Evolutionary conservation across 345 rosid genomes (phyloP).

Genomic region (Punica granatum): DNA sequence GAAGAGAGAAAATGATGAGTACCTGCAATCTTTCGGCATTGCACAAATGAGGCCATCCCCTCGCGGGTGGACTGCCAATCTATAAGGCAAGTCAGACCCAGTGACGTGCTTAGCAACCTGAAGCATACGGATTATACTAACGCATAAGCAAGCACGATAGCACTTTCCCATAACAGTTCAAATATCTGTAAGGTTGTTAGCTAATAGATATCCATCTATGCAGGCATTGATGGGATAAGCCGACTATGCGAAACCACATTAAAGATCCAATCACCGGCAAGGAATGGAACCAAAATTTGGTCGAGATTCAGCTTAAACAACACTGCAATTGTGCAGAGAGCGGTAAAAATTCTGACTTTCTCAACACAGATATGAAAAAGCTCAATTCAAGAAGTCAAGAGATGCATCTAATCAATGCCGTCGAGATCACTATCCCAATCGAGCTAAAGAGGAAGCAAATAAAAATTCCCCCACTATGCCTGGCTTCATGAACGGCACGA

Average conservation of each 20-base stretch:
- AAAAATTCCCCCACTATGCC: too few relatives aligned
- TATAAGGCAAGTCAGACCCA: slow-evolving; percentile 73
- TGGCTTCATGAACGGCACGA: neutral
- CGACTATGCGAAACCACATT: neutral
- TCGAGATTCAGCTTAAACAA: neutral
- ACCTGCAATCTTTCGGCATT: slow-evolving; percentile 69
- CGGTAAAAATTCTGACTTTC: neutral
- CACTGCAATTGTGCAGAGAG: neutral
- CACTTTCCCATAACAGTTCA: neutral
- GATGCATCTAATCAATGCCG: too few relatives aligned
- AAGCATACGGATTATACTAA: slow-evolving; percentile 2
- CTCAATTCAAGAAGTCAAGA: too few relatives aligned
- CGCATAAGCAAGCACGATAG: neutral
- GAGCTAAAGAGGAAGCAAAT: neutral
- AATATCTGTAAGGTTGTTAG: neutral
- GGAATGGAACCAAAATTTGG: too few relatives aligned
- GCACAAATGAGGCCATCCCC: slow-evolving; percentile 79
- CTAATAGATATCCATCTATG: neutral
- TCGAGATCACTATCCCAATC: neutral
- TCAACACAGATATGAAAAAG: neutral
- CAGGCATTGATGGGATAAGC: neutral
- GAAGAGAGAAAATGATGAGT: slow-evolving; percentile 2
- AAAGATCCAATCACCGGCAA: neutral
- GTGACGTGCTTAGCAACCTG: slow-evolving; percentile 46
- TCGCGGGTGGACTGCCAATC: slow-evolving; percentile 74